Base-by-base conservation (phyloP, 768 basidiomycete species). In the Boletus vinaceobasis region DNA sequence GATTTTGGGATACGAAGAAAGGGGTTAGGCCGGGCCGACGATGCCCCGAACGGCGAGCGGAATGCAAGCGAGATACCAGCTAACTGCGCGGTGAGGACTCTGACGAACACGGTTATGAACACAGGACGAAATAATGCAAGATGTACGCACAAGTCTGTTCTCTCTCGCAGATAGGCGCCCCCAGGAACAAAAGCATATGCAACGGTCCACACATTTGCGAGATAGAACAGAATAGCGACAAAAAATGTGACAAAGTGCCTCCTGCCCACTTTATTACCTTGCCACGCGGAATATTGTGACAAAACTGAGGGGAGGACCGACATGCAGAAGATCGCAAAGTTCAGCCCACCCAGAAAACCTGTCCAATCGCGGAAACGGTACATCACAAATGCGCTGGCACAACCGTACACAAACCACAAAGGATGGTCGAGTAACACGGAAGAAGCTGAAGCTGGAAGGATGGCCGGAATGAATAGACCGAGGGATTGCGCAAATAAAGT, bases 151-250 rank as follows among this genome's bases (percentile, higher is more conserved):
- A 86, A 57, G 65, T 90, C 83, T 32, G 90, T 91, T 19, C 86
- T 76, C 72, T 95, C 92, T 48, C 92, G 75, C 46, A 95, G 73
- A 61, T 84, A 80, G 53, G 77, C 69, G 0, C 90, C 91, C 1
- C 88, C 88, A 3, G 91, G 91, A 13, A 95, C 90, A 61, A 93
- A 95, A 2, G 92, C 91, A 71, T 95, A 93, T 1, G 92, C 92
- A 50, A 90, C 90, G 0, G 91, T 93, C 74, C 90, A 89, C 15
- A 89, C 82, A 52, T 84, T 85, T 29, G 84, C 79, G 23, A 93
- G 77, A 48, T 81, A 79, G 43, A 90, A 74, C 33, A 91, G 42
- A 50, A 81, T 77, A 50, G 85, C 85, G 3, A 86, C 72, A 21
- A 83, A 66, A 73, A 87, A 80, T 15, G 83, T 84, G 2, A 72